Evolutionary conservation across 225 moss, liverwort and hornwort species (phyloP).

Genomic region (Polytrichum formosum): DNA sequence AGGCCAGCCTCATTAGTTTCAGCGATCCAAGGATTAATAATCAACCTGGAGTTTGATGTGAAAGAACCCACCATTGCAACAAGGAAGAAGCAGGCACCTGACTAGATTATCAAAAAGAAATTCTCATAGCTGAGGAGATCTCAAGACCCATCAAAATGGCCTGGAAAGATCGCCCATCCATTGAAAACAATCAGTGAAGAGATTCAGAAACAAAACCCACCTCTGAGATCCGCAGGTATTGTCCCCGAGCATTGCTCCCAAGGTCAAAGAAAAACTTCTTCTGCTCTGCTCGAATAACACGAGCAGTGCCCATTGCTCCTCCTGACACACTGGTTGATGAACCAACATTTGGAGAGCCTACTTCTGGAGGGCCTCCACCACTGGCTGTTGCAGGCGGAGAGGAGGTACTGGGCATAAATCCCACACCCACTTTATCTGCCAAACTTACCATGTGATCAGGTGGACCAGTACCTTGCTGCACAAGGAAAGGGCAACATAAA

Average conservation of each 20-base stretch:
- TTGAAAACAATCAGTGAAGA: too few relatives aligned
- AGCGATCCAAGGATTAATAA: too few relatives aligned
- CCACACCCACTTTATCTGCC: conserved; percentile 46
- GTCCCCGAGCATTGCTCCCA: conserved; percentile 68
- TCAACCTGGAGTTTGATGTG: too few relatives aligned
- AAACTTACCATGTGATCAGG: conserved; percentile 56
- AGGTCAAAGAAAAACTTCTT: conserved; percentile 75
- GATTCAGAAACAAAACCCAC: conserved; percentile 20
- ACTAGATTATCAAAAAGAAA: too few relatives aligned
- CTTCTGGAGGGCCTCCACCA: conserved; percentile 27
- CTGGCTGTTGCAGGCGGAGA: conserved; percentile 42
- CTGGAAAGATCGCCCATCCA: too few relatives aligned
- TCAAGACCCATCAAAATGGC: too few relatives aligned
- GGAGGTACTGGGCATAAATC: conserved; percentile 42
- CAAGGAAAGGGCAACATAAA: neutral
- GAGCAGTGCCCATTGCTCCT: conserved; percentile 49
- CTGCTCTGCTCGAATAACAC: conserved; percentile 64
- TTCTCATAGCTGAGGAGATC: too few relatives aligned
- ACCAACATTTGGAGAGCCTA: conserved; percentile 40
- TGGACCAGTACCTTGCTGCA: conserved; percentile 40
- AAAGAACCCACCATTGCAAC: too few relatives aligned
- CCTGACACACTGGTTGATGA: conserved; percentile 27
- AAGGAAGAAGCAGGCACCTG: too few relatives aligned
- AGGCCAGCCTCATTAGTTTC: too few relatives aligned
- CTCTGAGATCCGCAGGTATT: conserved; percentile 73